phyloP scores from a whole-genome alignment of 2,329 filamentous ascomycete genomes.

The Arachnopeziza araneosa region DNA sequence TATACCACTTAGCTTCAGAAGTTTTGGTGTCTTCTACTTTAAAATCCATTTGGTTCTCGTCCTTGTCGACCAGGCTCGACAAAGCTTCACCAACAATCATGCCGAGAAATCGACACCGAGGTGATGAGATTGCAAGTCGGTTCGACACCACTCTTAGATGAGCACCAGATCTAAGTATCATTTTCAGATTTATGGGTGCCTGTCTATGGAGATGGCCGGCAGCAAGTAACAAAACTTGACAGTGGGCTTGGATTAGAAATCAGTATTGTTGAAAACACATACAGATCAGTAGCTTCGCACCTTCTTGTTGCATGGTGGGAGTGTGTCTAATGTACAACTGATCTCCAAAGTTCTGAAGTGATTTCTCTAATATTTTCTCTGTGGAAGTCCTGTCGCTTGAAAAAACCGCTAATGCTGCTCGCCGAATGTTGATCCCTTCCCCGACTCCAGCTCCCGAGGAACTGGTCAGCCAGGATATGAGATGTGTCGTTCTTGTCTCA shows the following conservation, averaged over 20 bases:
- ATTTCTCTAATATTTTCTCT: slow-evolving; percentile 57
- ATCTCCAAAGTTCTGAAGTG: slow-evolving; percentile 72
- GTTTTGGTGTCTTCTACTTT: slow-evolving; percentile 72
- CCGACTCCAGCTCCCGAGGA: slow-evolving; percentile 61
- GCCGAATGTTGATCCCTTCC: slow-evolving; percentile 57
- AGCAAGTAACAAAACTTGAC: slow-evolving; percentile 71
- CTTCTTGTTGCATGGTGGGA: slow-evolving; percentile 82
- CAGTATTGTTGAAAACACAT: slow-evolving; percentile 22
- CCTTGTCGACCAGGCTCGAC: slow-evolving; percentile 53
- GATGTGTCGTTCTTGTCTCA: slow-evolving; percentile 43
- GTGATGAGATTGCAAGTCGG: slow-evolving; percentile 70
- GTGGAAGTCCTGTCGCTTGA: slow-evolving; percentile 47
- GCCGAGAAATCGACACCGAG: slow-evolving; percentile 72
- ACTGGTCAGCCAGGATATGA: slow-evolving; percentile 60
- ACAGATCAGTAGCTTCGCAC: slow-evolving; percentile 36
- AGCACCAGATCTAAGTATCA: slow-evolving; percentile 63
- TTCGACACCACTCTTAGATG: slow-evolving; percentile 83
- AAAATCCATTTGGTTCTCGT: slow-evolving; percentile 72
- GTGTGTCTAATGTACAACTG: slow-evolving; percentile 81
- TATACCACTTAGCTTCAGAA: slow-evolving; percentile 70
- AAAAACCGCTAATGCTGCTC: slow-evolving; percentile 57
- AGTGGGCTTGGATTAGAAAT: slow-evolving; percentile 52
- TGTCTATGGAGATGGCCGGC: slow-evolving; percentile 70
- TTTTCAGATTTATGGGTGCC: slow-evolving; percentile 59
- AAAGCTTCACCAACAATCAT: slow-evolving; percentile 79